A percentile compares a stretch with the other conserved stretches of the same genome.
phyloP scores from a whole-genome alignment of 768 basidiomycete species.

The Tricholoma bakamatsutake region DNA sequence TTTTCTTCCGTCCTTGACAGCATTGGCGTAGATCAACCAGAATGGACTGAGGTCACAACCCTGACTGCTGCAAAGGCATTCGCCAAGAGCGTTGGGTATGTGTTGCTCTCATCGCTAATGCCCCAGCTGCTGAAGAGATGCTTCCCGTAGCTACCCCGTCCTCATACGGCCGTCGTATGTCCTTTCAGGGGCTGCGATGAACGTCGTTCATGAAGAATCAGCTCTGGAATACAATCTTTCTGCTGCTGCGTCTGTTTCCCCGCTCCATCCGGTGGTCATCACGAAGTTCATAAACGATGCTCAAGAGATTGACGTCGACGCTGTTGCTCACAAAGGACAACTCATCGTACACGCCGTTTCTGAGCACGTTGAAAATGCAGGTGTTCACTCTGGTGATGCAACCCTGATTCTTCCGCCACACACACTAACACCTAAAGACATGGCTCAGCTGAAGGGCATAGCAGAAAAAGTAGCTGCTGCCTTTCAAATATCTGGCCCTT shows the following conservation, averaged over 20 bases:
- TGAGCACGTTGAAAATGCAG: slow-evolving; percentile 98
- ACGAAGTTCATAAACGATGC: slow-evolving; percentile 98
- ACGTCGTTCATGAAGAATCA: slow-evolving; percentile 92
- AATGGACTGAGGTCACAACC: slow-evolving; percentile 89
- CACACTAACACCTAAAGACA: slow-evolving; percentile 67
- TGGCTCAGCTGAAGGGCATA: slow-evolving; percentile 86
- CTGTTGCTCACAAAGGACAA: slow-evolving; percentile 88
- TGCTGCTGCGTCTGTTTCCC: slow-evolving; percentile 94
- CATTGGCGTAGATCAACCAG: slow-evolving; percentile 94
- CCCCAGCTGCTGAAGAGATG: slow-evolving; percentile 4
- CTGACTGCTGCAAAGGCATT: slow-evolving; percentile 90
- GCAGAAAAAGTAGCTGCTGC: slow-evolving; percentile 93
- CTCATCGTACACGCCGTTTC: slow-evolving; percentile 95
- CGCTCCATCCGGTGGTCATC: slow-evolving; percentile 95
- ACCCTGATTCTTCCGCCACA: slow-evolving; percentile 95
- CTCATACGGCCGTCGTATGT: slow-evolving; percentile 98
- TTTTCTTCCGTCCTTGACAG: slow-evolving; percentile 96
- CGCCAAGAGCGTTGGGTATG: slow-evolving; percentile 74
- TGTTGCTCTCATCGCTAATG: neutral
- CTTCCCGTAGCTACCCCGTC: slow-evolving; percentile 73
- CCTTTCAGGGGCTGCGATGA: slow-evolving; percentile 98
- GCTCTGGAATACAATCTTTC: slow-evolving; percentile 89
- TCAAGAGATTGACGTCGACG: slow-evolving; percentile 97
- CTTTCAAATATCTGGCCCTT: slow-evolving; percentile 96
- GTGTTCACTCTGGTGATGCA: slow-evolving; percentile 98